Conservation (phyloP, 73 alveolate genomes). For the Stentor coeruleus region DNA sequence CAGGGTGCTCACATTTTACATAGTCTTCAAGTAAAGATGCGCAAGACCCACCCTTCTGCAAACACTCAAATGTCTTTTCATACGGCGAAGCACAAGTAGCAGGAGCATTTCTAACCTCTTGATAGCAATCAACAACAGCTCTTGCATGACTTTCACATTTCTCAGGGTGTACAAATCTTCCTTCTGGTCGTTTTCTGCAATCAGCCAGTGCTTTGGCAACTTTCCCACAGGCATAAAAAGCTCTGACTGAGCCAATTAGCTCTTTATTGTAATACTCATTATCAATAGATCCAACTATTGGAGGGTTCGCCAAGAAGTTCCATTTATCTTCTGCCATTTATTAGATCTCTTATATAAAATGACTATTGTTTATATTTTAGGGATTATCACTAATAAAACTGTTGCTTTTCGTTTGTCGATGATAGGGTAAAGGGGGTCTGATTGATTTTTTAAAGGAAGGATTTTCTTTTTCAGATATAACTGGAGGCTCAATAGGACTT, state of each 20-base stretch:
- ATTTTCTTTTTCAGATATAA: no score
- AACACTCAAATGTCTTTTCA: not conserved
- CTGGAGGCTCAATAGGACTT: no score
- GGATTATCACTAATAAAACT: no score
- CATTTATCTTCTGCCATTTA: not conserved
- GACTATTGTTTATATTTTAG: no score
- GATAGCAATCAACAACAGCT: constrained; percentile 3
- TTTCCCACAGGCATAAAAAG: not conserved
- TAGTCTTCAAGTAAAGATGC: not conserved
- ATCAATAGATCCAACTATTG: not conserved
- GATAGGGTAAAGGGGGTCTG: no score
- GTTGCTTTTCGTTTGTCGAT: no score
- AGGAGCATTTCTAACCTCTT: not conserved
- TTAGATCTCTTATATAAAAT: no score
- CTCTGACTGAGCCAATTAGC: constrained; percentile 15
- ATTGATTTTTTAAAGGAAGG: no score
- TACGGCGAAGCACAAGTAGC: not conserved
- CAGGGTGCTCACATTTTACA: not conserved
- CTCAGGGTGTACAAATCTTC: constrained; percentile 11
- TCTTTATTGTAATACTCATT: not conserved
- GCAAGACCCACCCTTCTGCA: not conserved
- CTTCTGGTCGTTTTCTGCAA: constrained; percentile 11
- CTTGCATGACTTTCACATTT: not conserved
- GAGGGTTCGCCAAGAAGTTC: not conserved
- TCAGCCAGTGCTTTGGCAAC: not conserved